Conservation (phyloP, 495 filamentous ascomycete genomes). For the Tuber indicum region DNA sequence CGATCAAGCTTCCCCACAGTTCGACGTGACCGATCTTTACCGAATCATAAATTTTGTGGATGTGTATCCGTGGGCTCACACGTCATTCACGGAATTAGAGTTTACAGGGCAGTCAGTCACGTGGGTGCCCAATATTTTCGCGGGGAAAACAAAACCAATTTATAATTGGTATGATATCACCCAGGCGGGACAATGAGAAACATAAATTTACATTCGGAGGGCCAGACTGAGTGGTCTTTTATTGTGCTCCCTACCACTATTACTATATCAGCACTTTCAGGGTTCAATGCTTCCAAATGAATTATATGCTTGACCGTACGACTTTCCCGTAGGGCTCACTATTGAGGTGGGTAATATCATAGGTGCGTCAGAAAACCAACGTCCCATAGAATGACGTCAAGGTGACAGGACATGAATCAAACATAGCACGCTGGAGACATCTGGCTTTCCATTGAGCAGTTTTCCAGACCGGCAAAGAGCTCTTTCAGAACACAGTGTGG, state of each 20-base stretch:
- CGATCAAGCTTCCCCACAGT: not conserved
- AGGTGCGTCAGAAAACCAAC: too few species aligned
- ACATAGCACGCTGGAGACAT: too few species aligned
- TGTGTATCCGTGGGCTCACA: not conserved
- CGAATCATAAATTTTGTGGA: not conserved
- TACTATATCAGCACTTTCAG: not conserved
- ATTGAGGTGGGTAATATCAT: not conserved
- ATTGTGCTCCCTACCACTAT: not conserved
- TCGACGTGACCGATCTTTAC: not conserved
- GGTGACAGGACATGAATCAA: too few species aligned
- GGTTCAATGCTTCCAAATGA: not conserved
- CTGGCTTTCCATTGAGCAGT: too few species aligned
- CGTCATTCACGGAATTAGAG: not conserved
- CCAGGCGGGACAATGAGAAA: not conserved
- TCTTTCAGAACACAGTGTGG: too few species aligned
- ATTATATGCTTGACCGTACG: not conserved
- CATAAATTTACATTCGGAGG: fast-evolving
- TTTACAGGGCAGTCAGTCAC: not conserved
- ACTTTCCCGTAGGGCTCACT: not conserved
- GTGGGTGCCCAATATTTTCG: not conserved
- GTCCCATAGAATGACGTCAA: too few species aligned
- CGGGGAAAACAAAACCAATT: not conserved
- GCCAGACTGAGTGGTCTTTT: not conserved
- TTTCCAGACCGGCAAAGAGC: too few species aligned
- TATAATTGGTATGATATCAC: not conserved